A percentile compares a stretch with the other conserved stretches of the same genome.
Conservation (phyloP, 176 grass and related monocot species). For the Tuctoria greenei region DNA sequence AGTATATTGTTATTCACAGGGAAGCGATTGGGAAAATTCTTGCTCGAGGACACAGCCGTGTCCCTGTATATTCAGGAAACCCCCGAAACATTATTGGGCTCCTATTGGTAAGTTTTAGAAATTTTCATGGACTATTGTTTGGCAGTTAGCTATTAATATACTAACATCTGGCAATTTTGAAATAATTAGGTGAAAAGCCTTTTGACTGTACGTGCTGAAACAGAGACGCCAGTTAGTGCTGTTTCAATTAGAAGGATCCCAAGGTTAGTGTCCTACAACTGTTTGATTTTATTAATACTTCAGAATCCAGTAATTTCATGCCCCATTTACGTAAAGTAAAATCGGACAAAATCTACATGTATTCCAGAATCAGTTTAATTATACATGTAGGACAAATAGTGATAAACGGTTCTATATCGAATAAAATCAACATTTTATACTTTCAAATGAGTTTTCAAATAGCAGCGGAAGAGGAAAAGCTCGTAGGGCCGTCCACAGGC, state of each 20-base stretch:
- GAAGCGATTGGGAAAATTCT: conserved; percentile 99
- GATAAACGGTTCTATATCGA: too few relatives aligned
- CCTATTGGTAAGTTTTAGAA: conserved; percentile 67
- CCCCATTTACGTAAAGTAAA: too few relatives aligned
- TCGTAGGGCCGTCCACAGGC: too few relatives aligned
- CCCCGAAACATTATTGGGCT: conserved; percentile 96
- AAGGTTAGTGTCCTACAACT: conserved; percentile 47
- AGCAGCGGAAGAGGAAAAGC: too few relatives aligned
- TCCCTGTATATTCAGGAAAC: conserved; percentile 94
- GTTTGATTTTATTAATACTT: conserved; percentile 28
- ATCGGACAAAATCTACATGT: too few relatives aligned
- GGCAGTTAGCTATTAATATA: conserved; percentile 16
- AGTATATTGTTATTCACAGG: conserved; percentile 49
- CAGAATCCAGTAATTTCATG: conserved; percentile 5
- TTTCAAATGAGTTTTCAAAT: too few relatives aligned
- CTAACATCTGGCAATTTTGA: conserved; percentile 21
- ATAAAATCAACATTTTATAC: too few relatives aligned
- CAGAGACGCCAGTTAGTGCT: conserved; percentile 98
- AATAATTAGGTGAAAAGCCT: conserved; percentile 94
- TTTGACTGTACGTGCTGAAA: conserved; percentile 98
- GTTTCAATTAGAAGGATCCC: conserved; percentile 99
- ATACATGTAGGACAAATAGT: too few relatives aligned
- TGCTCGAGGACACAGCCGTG: conserved; percentile 95
- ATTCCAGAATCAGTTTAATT: too few relatives aligned
- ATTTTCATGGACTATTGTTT: not conserved